A percentile compares a stretch with the other conserved stretches of the same genome.
Evolutionary conservation across 306 rosid genomes (phyloP).

Genomic region (Medicago truncatula): DNA sequence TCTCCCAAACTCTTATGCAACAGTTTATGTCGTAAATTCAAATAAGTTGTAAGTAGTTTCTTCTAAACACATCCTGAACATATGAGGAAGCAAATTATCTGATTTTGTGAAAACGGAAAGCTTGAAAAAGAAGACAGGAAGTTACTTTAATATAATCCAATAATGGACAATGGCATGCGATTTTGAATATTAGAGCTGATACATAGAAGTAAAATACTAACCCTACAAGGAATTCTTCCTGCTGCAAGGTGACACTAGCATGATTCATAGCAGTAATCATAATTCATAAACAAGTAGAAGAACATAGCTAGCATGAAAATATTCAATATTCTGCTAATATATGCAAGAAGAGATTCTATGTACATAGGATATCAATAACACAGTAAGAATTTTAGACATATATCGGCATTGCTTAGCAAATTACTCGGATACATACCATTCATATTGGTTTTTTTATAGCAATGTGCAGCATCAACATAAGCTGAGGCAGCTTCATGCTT

Average conservation of each 20-base stretch:
- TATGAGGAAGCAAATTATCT: slow-evolving; percentile 4
- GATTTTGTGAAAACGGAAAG: not conserved
- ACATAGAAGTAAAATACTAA: no score
- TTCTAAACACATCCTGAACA: not conserved
- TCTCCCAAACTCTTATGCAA: not conserved
- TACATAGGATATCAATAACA: no score
- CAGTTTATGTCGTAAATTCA: not conserved
- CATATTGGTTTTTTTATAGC: slow-evolving; percentile 74
- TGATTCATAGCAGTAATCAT: no score
- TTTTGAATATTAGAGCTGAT: not conserved
- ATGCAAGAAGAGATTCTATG: no score
- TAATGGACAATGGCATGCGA: not conserved
- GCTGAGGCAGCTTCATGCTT: slow-evolving; percentile 96
- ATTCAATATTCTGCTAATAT: no score
- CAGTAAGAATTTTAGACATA: no score
- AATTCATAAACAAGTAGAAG: no score
- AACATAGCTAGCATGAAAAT: no score
- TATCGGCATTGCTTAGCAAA: not conserved
- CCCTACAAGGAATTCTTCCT: no score
- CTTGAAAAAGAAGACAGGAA: not conserved
- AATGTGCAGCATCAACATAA: slow-evolving; percentile 88
- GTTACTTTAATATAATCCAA: not conserved
- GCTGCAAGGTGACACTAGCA: no score
- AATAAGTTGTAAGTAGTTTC: not conserved
- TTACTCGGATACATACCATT: slow-evolving; percentile 54